These are phyloP conservation scores for Vaccinium vitisidaea DNA, from an alignment of 148 eudicot species.

Conservation along the genomic window DNA sequence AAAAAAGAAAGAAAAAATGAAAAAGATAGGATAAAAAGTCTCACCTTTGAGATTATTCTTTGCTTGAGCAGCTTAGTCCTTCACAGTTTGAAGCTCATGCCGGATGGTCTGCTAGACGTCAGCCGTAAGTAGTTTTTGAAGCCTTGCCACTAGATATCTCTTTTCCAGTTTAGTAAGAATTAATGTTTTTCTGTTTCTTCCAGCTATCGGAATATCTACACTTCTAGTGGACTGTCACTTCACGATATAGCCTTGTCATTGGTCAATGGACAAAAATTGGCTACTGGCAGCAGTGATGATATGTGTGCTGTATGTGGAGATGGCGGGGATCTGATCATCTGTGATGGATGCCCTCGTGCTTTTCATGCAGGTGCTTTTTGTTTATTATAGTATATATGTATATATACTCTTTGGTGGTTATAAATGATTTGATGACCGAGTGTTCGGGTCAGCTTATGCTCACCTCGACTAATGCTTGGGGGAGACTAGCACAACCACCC, in stretches of 20 bases:
- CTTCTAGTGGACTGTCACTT: conserved; percentile 72
- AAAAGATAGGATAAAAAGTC: background rate
- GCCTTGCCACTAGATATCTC: background rate
- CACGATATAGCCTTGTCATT: conserved; percentile 84
- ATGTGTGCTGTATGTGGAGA: conserved; percentile 94
- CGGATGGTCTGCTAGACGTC: conserved; percentile 95
- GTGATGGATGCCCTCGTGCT: conserved; percentile 76
- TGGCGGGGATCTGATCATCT: conserved; percentile 73
- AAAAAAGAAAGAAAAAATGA: background rate
- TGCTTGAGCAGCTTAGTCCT: conserved; percentile 74
- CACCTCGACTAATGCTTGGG: no score
- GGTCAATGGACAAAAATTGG: conserved; percentile 67
- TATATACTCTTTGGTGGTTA: background rate
- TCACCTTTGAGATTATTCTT: conserved; percentile 12
- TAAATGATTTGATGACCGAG: background rate
- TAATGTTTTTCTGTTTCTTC: conserved; percentile 1
- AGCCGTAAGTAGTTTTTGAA: conserved; percentile 68
- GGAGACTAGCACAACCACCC: no score
- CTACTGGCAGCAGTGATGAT: conserved; percentile 76
- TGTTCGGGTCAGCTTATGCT: no score
- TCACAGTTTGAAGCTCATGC: conserved; percentile 98
- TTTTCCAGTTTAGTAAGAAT: background rate
- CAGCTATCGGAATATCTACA: conserved; percentile 88
- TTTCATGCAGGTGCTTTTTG: conserved; percentile 38
- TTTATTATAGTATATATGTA: background rate